phyloP scores from a whole-genome alignment of 176 grass and related monocot species.

The Carex littledalei region DNA sequence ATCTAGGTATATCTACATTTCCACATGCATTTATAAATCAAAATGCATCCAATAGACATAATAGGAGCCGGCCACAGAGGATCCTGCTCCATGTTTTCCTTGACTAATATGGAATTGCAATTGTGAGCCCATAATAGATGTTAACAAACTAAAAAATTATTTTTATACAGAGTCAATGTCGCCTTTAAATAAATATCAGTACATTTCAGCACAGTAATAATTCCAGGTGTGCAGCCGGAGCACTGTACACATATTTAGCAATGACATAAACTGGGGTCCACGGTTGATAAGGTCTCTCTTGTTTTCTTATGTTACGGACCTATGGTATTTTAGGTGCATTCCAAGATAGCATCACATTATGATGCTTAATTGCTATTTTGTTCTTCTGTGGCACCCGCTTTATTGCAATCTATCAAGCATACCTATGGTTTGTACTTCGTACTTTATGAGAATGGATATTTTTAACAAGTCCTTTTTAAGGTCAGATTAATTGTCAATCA shows the following conservation, averaged over 20 bases:
- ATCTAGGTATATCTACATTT: too few relatives aligned
- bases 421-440: too few relatives aligned
- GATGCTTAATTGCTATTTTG: background rate
- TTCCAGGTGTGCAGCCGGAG: background rate
- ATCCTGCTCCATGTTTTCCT: background rate
- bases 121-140: background rate
- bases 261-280: background rate
- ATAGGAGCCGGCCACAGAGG: background rate
- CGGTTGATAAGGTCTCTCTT: conserved; percentile 5
- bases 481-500: background rate
- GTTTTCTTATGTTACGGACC: background rate
- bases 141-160: background rate
- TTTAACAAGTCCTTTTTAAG: background rate
- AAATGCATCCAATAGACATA: background rate
- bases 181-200: background rate
- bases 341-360: background rate
- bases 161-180: background rate
- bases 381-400: background rate
- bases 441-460: background rate
- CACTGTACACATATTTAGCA: background rate
- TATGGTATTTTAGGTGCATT: background rate
- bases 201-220: background rate
- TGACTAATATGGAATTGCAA: background rate
- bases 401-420: too few relatives aligned
- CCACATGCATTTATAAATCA: background rate